A percentile compares a stretch with the other conserved stretches of the same genome.
phyloP scores from a whole-genome alignment of 768 basidiomycete genomes.

The Tulasnella sp. region DNA sequence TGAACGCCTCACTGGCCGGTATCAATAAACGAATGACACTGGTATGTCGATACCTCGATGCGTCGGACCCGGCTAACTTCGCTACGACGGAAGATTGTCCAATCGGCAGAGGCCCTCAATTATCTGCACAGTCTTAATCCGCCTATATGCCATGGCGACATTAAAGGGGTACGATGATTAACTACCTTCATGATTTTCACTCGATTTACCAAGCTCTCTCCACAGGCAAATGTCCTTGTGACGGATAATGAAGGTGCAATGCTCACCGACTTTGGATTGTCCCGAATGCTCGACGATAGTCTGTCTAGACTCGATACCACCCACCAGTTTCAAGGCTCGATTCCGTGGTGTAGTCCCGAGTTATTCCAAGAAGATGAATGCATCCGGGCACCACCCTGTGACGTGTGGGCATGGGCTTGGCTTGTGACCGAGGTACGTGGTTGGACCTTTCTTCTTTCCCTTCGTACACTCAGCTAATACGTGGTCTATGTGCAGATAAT shows the following conservation, averaged over 20 bases:
- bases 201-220: neutral
- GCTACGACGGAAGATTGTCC: neutral
- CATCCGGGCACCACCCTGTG: neutral
- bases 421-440: neutral
- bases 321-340: neutral
- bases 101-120: neutral
- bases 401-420: slow-evolving; percentile 3
- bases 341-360: neutral
- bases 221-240: slow-evolving; percentile 2
- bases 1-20: neutral
- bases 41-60: neutral
- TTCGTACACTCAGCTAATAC: neutral
- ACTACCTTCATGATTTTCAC: neutral
- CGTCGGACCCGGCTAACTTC: neutral
- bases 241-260: neutral
- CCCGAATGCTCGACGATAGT: neutral
- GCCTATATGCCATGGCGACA: neutral
- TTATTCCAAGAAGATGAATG: neutral
- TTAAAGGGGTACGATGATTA: neutral
- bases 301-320: neutral
- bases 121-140: neutral
- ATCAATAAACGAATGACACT: neutral
- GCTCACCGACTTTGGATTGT: slow-evolving; percentile 1
- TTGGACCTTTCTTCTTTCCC: neutral
- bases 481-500: neutral